phyloP scores from a whole-genome alignment of 164 flowering plant genomes.

The Amborella trichopoda region DNA sequence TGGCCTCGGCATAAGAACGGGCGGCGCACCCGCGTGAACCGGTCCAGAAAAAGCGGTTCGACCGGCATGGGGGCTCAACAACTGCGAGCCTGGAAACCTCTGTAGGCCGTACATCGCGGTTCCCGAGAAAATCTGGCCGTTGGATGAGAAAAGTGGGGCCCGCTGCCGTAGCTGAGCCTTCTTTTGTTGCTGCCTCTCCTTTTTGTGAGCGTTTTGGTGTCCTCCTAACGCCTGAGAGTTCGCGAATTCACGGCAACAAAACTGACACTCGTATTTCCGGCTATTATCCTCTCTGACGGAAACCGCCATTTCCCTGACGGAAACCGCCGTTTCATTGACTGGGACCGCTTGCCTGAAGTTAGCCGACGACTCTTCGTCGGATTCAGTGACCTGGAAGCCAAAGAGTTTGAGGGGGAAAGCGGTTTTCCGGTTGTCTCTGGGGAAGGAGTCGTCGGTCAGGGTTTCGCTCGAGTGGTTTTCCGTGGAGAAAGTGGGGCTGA shows the following conservation, averaged over 20 bases:
- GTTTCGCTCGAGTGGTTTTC: too few species aligned
- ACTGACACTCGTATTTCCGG: slow-evolving; percentile 68
- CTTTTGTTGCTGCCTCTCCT: slow-evolving; percentile 69
- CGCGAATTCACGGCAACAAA: slow-evolving; percentile 72
- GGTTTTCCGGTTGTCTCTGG: slow-evolving; percentile 3
- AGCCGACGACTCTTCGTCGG: not conserved
- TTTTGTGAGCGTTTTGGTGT: slow-evolving; percentile 83
- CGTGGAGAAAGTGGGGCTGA: too few species aligned
- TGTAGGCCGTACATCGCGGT: too few species aligned
- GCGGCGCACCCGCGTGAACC: not conserved
- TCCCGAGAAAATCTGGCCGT: slow-evolving; percentile 19
- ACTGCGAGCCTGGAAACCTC: slow-evolving; percentile 12
- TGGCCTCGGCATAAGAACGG: not conserved
- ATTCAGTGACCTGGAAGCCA: slow-evolving; percentile 4
- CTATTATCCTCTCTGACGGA: too few species aligned
- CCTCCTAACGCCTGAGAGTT: slow-evolving; percentile 85
- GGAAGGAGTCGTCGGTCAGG: too few species aligned
- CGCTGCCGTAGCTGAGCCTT: slow-evolving; percentile 45
- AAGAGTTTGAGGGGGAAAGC: slow-evolving; percentile 5
- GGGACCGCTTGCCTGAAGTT: too few species aligned
- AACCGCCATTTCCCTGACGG: slow-evolving; percentile 28
- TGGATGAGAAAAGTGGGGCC: slow-evolving; percentile 22
- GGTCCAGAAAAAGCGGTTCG: slow-evolving; percentile 6
- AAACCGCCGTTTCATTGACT: slow-evolving; percentile 6
- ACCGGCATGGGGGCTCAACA: slow-evolving; percentile 9